Evolutionary conservation across 1,284 basidiomycete genomes (phyloP).

Genomic region (Ustilago cynodontis): DNA sequence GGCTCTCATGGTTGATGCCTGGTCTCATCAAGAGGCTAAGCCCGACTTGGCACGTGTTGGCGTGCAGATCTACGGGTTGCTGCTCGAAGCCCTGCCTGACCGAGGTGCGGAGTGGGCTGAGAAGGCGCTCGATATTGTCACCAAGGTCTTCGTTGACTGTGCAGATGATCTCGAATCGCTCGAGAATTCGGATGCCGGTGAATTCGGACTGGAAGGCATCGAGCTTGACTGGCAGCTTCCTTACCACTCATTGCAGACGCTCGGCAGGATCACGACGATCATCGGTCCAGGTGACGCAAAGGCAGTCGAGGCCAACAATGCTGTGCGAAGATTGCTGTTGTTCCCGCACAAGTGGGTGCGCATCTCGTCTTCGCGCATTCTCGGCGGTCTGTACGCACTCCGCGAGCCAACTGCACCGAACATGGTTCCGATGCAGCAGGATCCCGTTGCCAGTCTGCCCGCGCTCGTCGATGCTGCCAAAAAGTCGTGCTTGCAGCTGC

Average conservation of each 20-base stretch:
- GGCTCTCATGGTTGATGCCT: constrained; percentile 81
- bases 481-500: constrained; percentile 83
- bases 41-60: constrained; percentile 79
- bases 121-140: constrained; percentile 33
- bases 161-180: constrained; percentile 54
- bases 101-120: constrained; percentile 30
- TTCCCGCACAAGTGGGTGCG: constrained; percentile 97
- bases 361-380: constrained; percentile 80
- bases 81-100: constrained; percentile 72
- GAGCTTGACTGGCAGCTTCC: constrained; percentile 82
- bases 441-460: constrained; percentile 72
- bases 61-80: constrained; percentile 73
- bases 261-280: constrained; percentile 23
- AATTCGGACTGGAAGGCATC: constrained; percentile 71
- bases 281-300: constrained; percentile 7
- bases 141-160: constrained; percentile 41
- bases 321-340: constrained; percentile 78
- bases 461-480: constrained; percentile 80
- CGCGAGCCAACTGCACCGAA: constrained; percentile 18
- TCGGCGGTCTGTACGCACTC: constrained; percentile 78
- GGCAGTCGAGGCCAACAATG: constrained; percentile 69
- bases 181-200: constrained; percentile 30
- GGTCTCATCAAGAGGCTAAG: constrained; percentile 78
- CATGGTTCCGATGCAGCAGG: constrained; percentile 65
- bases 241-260: constrained; percentile 76